A percentile compares a stretch with the other conserved stretches of the same genome.
These are phyloP conservation scores for Ceratorhiza oryzae-sativae DNA, from an alignment of 1,284 basidiomycete genomes.

Conservation along the genomic window DNA sequence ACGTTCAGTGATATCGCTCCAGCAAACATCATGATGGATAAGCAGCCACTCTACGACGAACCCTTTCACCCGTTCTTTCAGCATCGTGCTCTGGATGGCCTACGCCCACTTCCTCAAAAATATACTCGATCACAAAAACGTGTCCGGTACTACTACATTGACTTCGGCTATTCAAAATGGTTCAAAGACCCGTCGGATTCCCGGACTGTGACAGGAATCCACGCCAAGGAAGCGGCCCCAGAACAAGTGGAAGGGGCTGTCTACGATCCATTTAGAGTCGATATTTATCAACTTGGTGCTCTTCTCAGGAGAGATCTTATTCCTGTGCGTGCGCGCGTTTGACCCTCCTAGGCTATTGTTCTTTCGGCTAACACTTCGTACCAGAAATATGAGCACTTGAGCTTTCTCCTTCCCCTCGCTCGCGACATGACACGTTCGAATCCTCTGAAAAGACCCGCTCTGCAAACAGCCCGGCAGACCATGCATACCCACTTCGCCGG, in stretches of 20 bases:
- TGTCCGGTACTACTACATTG: constrained; percentile 22
- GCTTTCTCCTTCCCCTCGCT: not conserved
- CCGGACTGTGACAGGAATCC: not conserved
- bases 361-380: no score
- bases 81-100: not conserved
- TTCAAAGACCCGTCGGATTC: not conserved
- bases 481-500: not conserved
- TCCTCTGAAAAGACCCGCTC: not conserved
- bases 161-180: constrained; percentile 11
- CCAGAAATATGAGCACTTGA: not conserved
- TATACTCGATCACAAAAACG: not conserved
- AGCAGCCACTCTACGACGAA: constrained; percentile 18
- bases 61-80: constrained; percentile 16
- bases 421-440: not conserved
- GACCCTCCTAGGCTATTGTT: no score
- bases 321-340: not conserved
- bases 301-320: constrained; percentile 23
- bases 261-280: constrained; percentile 25
- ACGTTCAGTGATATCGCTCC: constrained; percentile 1
- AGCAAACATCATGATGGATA: constrained; percentile 27
- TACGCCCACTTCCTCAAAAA: not conserved
- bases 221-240: not conserved
- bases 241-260: not conserved
- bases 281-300: constrained; percentile 18
- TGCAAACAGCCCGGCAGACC: not conserved